Evolutionary conservation across 805 yeast species (phyloP), one percentile per base, ranked within the genome.

Genomic region (Wickerhamiella australiensis): DNA sequence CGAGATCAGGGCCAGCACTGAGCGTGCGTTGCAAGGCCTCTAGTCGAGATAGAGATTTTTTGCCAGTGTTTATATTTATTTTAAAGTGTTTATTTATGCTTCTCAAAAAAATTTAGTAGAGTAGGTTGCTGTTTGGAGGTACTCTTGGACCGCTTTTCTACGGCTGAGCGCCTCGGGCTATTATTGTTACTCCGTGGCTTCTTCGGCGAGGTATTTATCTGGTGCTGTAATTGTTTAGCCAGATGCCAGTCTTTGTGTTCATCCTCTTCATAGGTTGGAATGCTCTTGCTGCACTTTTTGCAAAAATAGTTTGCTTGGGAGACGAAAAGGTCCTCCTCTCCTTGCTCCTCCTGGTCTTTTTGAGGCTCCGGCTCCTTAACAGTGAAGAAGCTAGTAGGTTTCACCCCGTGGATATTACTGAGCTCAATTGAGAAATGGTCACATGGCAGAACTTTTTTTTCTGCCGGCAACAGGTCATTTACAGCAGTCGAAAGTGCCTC

Each of bases 1-100:
- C 48, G 77, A 79, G 0, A 75, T 73, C 50, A 72, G 76, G 37
- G 67, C 76, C 41, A 72, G 77, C 3, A 76, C 80, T 1, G 80
- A 78, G 57, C 61, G 76, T 33, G 56, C 59, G 1, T 35, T 59
- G 18, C 56, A 54, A 42, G 60, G 61, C 1, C 51, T 33, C 9
- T 41, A 15, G 31, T n/a, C 11, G n/a, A n/a, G n/a, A n/a, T n/a
- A n/a, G n/a, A n/a, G n/a, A n/a, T n/a, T n/a, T n/a, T n/a, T 3
- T 23, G 20, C 25, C 12, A 12, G 13, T 4, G 9, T n/a, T 23
- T 41, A 41, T 41, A 20, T 41, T 20, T 41, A 20, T 38, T 38
- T 36, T n/a, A 38, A 21, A 38, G 42, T 12, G 18, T 38, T 41
- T 41, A 41, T 41, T 41, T 41, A 41, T 41, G 44, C 31, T 41